Conservation (phyloP, 2,329 filamentous ascomycete genomes). For the Cordyceps militaris region DNA sequence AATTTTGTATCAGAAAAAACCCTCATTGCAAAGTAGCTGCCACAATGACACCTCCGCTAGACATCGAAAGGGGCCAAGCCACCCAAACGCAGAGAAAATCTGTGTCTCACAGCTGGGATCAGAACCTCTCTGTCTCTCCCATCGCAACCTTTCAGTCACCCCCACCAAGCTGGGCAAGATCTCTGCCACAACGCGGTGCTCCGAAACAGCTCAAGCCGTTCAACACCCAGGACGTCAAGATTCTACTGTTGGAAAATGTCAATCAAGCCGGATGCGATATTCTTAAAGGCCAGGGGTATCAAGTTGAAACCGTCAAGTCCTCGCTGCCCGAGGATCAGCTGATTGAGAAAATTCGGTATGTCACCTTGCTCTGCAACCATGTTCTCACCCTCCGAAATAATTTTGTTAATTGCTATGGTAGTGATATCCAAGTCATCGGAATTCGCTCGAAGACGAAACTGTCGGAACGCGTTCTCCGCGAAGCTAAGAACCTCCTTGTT, state of each 20-base stretch:
- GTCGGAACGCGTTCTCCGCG: constrained; percentile 71
- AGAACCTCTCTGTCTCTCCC: constrained; percentile 64
- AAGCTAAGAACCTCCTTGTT: constrained; percentile 91
- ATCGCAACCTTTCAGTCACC: constrained; percentile 68
- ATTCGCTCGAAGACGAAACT: constrained; percentile 98
- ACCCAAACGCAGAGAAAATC: constrained; percentile 26
- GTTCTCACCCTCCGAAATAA: constrained; percentile 2
- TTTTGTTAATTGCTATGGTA: constrained; percentile 29
- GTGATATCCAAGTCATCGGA: constrained; percentile 93
- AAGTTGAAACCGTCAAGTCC: constrained; percentile 85
- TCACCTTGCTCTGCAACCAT: constrained; percentile 15
- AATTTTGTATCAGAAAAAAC: neutral
- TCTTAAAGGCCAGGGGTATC: constrained; percentile 79
- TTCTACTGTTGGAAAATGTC: constrained; percentile 90
- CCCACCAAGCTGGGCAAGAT: constrained; percentile 52
- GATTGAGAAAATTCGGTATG: constrained; percentile 90
- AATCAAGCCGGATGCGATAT: constrained; percentile 85
- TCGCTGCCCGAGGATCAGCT: constrained; percentile 88
- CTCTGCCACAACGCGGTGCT: constrained; percentile 30
- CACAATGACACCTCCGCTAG: constrained; percentile 39
- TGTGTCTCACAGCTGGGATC: constrained; percentile 53
- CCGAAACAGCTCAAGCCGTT: constrained; percentile 88
- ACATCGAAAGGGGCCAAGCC: constrained; percentile 37
- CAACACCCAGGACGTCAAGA: constrained; percentile 92
- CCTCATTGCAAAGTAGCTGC: neutral